Percentiles rank a stretch among this genome's conserved stretches.
Evolutionary conservation across 2,329 filamentous ascomycete species (phyloP).

Genomic region (Colletotrichum cordylinicola): DNA sequence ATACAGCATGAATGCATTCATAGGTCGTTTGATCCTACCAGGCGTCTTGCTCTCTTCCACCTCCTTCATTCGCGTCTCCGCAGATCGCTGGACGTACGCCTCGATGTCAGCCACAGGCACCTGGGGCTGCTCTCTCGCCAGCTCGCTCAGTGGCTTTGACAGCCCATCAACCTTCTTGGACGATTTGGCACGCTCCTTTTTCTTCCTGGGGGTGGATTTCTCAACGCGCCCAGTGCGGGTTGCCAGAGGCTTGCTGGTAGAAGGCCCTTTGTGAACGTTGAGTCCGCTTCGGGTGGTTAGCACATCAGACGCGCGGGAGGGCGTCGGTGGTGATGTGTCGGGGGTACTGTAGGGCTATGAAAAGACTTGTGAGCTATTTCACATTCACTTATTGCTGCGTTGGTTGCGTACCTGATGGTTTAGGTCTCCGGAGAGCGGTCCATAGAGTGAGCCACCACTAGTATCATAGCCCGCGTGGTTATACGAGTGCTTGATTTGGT

Average conservation of each 20-base stretch:
- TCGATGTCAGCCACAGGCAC: constrained; percentile 80
- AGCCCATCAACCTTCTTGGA: constrained; percentile 59
- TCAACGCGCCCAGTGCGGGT: constrained; percentile 35
- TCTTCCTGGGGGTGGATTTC: constrained; percentile 40
- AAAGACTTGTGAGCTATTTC: constrained; percentile 9
- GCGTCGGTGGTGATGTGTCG: constrained; percentile 56
- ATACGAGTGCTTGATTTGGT: not conserved
- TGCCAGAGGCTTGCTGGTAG: constrained; percentile 27
- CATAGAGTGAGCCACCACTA: constrained; percentile 12
- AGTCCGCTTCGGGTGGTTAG: constrained; percentile 44
- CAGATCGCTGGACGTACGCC: constrained; percentile 75
- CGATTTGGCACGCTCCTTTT: constrained; percentile 46
- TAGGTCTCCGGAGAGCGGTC: constrained; percentile 12
- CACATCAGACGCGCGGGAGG: constrained; percentile 38
- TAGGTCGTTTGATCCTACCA: constrained; percentile 86
- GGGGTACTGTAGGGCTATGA: constrained; percentile 53
- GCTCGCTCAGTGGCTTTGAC: constrained; percentile 71
- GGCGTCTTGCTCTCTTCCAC: constrained; percentile 69
- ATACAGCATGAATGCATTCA: constrained; percentile 99
- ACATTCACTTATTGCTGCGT: not conserved
- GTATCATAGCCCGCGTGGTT: constrained; percentile 13
- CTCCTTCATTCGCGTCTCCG: constrained; percentile 70
- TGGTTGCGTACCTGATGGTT: constrained; percentile 17
- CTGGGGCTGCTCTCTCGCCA: constrained; percentile 67
- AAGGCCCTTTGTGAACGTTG: constrained; percentile 31